Evolutionary conservation across 106 monocot genomes (phyloP).

Genomic region (Phalaenopsis equestris): DNA sequence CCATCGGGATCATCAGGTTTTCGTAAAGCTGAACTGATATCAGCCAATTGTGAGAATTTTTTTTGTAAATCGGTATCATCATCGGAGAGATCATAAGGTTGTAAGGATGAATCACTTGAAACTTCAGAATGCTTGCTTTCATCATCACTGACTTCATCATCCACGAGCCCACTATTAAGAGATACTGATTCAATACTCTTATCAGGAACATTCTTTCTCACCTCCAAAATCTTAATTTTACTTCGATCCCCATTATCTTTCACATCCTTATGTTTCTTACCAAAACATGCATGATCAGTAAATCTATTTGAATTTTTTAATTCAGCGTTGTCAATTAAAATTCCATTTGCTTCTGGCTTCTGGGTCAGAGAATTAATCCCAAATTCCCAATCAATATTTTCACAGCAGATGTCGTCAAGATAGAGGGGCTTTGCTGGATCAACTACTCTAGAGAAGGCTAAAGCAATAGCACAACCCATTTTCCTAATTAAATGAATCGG

Average conservation of each 20-base stretch:
- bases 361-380: constrained; percentile 41
- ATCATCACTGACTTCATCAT: constrained; percentile 19
- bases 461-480: constrained; percentile 88
- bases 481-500: constrained; percentile 77
- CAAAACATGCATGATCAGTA: constrained; percentile 8
- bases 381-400: constrained; percentile 83
- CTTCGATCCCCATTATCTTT: constrained; percentile 16
- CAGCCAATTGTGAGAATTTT: constrained; percentile 57
- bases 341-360: constrained; percentile 8
- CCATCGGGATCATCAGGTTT: constrained; percentile 87
- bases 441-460: constrained; percentile 84
- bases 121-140: constrained; percentile 46
- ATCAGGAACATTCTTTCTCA: constrained; percentile 24
- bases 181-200: constrained; percentile 20
- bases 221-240: constrained; percentile 18
- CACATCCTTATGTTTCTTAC: constrained; percentile 17
- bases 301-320: constrained; percentile 6
- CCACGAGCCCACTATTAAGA: constrained; percentile 3
- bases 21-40: constrained; percentile 63
- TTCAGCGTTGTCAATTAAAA: constrained; percentile 5
- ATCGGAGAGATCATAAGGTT: constrained; percentile 93
- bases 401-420: constrained; percentile 69
- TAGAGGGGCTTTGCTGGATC: constrained; percentile 93
- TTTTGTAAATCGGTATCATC: constrained; percentile 78
- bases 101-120: constrained; percentile 78